These are phyloP conservation scores for Malus hybrid DNA, from an alignment of 331 rosid genomes.

Conservation along the genomic window DNA sequence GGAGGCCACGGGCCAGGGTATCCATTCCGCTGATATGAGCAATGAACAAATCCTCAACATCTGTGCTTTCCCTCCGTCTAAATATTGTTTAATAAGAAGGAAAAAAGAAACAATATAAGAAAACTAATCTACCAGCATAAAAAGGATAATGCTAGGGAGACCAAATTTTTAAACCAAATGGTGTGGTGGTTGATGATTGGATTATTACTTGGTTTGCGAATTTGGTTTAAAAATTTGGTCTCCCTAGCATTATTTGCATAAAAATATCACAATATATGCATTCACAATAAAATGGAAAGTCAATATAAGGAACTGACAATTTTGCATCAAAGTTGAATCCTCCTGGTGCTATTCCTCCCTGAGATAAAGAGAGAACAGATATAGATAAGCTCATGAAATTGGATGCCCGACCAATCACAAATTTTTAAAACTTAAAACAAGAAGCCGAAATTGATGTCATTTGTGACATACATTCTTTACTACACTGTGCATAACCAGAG, in stretches of 20 bases:
- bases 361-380: neutral
- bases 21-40: slow-evolving; percentile 91
- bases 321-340: slow-evolving; percentile 99
- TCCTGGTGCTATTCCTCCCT: slow-evolving; percentile 95
- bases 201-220: too few species aligned
- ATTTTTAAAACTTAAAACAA: slow-evolving; percentile 1
- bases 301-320: slow-evolving; percentile 45
- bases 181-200: too few species aligned
- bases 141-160: neutral
- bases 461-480: slow-evolving; percentile 54
- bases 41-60: slow-evolving; percentile 89
- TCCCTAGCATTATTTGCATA: too few species aligned
- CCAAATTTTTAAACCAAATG: too few species aligned
- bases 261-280: neutral
- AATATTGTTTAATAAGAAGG: neutral
- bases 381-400: neutral
- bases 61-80: slow-evolving; percentile 97
- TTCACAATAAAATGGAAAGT: neutral
- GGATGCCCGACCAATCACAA: neutral
- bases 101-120: neutral
- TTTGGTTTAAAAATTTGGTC: too few species aligned
- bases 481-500: slow-evolving; percentile 74
- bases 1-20: slow-evolving; percentile 89
- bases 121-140: neutral
- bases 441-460: neutral